Percentiles rank a stretch among this genome's conserved stretches.
phyloP scores from a whole-genome alignment of 2,329 filamentous ascomycete species.

The Fusarium duplospermum region DNA sequence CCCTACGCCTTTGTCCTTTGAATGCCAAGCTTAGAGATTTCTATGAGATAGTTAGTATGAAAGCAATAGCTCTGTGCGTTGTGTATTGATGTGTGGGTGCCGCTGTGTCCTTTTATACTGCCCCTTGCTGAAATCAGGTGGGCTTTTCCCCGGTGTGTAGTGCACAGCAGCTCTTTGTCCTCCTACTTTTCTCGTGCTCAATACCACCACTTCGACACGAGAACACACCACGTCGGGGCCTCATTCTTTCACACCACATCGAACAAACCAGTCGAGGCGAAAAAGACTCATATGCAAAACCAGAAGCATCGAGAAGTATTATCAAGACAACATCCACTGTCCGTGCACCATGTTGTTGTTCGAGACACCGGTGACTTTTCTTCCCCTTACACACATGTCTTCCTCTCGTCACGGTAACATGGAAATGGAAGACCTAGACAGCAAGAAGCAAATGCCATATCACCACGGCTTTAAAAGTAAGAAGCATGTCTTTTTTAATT shows the following conservation, averaged over 20 bases:
- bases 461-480: not conserved
- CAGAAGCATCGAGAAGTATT: not conserved
- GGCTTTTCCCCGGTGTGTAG: not conserved
- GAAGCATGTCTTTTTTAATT: not conserved
- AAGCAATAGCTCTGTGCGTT: not conserved
- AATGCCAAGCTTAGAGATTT: not conserved
- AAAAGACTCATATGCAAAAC: too few relatives aligned
- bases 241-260: not conserved
- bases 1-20: not conserved
- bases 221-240: not conserved
- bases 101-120: not conserved
- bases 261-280: not conserved
- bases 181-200: not conserved
- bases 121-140: not conserved
- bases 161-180: not conserved
- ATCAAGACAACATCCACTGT: not conserved
- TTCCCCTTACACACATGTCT: not conserved
- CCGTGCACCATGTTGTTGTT: not conserved
- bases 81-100: not conserved
- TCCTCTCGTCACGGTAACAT: not conserved
- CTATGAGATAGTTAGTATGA: not conserved
- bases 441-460: not conserved
- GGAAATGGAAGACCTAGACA: not conserved
- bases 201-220: not conserved
- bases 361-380: not conserved